phyloP scores from a whole-genome alignment of 306 rosid genomes.

The Gynostemma pentaphyllum region DNA sequence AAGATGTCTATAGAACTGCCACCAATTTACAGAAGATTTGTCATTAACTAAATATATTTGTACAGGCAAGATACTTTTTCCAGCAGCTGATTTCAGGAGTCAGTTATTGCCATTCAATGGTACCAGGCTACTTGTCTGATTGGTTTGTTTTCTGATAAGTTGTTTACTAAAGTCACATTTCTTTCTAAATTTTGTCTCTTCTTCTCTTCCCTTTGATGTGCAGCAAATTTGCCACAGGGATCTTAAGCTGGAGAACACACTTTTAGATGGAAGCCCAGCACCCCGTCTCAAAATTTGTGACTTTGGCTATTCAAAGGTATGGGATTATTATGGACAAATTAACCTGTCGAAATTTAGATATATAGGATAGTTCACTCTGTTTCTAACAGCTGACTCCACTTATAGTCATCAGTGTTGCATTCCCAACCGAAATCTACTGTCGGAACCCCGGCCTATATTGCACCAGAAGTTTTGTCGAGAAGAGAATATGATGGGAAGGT shows the following conservation, averaged over 20 bases:
- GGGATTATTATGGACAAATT: neutral
- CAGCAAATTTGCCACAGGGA: slow-evolving; percentile 99
- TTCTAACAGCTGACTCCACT: slow-evolving; percentile 7
- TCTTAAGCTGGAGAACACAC: slow-evolving; percentile 96
- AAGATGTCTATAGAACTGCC: neutral
- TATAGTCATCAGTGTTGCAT: slow-evolving; percentile 87
- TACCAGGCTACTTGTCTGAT: slow-evolving; percentile 16
- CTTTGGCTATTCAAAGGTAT: slow-evolving; percentile 93
- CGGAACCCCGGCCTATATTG: slow-evolving; percentile 98
- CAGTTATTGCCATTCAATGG: slow-evolving; percentile 94
- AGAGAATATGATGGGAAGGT: slow-evolving; percentile 93
- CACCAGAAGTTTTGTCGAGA: slow-evolving; percentile 85
- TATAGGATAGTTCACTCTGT: neutral
- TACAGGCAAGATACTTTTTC: slow-evolving; percentile 81
- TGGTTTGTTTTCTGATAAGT: neutral
- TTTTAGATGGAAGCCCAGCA: slow-evolving; percentile 86
- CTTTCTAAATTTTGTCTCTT: neutral
- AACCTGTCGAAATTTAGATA: neutral
- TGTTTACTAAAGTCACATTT: neutral
- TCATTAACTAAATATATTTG: neutral
- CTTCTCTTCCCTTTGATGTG: slow-evolving; percentile 1
- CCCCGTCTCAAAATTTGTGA: slow-evolving; percentile 92
- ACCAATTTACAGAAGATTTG: neutral
- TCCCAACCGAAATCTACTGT: slow-evolving; percentile 98
- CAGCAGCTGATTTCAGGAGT: slow-evolving; percentile 96